These are phyloP conservation scores for Pseudonitzschia delicatissima DNA, from an alignment of 108 stramenopile genomes.

Conservation along the genomic window DNA sequence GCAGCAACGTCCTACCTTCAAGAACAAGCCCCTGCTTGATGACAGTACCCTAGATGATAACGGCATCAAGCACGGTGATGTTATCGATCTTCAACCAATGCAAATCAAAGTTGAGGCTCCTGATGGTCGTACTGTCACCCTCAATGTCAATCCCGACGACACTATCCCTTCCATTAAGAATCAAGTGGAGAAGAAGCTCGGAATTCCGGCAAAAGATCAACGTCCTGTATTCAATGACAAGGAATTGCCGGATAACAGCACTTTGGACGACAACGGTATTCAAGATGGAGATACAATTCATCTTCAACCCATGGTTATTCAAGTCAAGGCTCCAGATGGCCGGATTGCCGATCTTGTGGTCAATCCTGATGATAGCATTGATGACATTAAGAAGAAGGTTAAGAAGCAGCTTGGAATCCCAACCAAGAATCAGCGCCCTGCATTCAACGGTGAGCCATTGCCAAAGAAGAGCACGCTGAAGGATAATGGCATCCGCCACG, in stretches of 20 bases:
- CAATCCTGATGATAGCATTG: slow-evolving; percentile 18
- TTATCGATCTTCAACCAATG: slow-evolving; percentile 20
- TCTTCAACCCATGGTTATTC: slow-evolving; percentile 25
- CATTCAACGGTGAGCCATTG: slow-evolving; percentile 9
- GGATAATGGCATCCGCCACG: slow-evolving; percentile 20
- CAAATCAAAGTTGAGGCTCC: slow-evolving; percentile 22
- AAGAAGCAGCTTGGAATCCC: slow-evolving; percentile 20
- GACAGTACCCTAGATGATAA: slow-evolving; percentile 14
- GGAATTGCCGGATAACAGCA: slow-evolving; percentile 13
- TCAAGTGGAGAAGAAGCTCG: slow-evolving; percentile 3
- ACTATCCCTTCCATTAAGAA: slow-evolving; percentile 17
- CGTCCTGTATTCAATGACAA: slow-evolving; percentile 10
- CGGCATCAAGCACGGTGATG: slow-evolving; percentile 17
- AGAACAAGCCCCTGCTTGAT: slow-evolving; percentile 40
- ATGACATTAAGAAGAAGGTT: slow-evolving; percentile 27
- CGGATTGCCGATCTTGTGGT: slow-evolving; percentile 12
- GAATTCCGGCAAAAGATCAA: slow-evolving; percentile 29
- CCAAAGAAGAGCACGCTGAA: slow-evolving; percentile 9
- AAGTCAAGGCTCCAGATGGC: slow-evolving; percentile 22
- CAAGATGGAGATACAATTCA: slow-evolving; percentile 15
- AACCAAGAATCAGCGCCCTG: slow-evolving; percentile 5
- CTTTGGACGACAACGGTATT: slow-evolving; percentile 21
- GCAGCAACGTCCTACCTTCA: slow-evolving; percentile 57
- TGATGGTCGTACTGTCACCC: slow-evolving; percentile 1
- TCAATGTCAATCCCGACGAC: slow-evolving; percentile 21